Conservation (phyloP, 75 land plant species). For the Picea glauca region DNA sequence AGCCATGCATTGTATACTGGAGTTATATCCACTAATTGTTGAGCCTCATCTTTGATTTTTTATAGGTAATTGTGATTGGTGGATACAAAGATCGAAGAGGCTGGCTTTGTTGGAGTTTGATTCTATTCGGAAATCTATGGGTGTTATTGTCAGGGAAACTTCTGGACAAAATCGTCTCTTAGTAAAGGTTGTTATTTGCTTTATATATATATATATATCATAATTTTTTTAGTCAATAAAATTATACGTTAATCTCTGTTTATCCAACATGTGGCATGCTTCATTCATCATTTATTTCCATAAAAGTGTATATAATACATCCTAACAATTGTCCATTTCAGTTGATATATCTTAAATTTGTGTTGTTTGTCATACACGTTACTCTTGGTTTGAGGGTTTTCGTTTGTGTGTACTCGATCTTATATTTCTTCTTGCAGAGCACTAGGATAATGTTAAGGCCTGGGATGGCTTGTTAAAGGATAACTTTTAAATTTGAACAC, state of each 20-base stretch:
- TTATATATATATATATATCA: neutral
- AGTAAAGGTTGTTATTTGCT: constrained; percentile 60
- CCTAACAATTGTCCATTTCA: neutral
- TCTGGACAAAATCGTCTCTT: constrained; percentile 58
- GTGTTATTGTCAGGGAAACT: constrained; percentile 56
- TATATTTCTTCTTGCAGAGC: too few species aligned
- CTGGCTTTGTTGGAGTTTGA: constrained; percentile 85
- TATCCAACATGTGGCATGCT: neutral
- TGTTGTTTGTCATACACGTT: neutral
- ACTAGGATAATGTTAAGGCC: neutral
- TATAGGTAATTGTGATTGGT: constrained; percentile 76
- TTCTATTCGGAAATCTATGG: constrained; percentile 79
- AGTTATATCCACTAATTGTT: neutral
- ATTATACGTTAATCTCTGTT: neutral
- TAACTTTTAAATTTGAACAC: too few species aligned
- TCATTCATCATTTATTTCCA: neutral
- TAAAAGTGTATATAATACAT: neutral
- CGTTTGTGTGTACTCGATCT: neutral
- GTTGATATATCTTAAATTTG: neutral
- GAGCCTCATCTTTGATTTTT: neutral
- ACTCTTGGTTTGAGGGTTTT: neutral
- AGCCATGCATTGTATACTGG: neutral
- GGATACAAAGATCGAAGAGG: constrained; percentile 55
- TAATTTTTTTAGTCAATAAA: neutral
- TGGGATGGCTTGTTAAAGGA: neutral